Base-by-base conservation (phyloP, 2,329 filamentous ascomycete species). In the Trichoderma hamatum region DNA sequence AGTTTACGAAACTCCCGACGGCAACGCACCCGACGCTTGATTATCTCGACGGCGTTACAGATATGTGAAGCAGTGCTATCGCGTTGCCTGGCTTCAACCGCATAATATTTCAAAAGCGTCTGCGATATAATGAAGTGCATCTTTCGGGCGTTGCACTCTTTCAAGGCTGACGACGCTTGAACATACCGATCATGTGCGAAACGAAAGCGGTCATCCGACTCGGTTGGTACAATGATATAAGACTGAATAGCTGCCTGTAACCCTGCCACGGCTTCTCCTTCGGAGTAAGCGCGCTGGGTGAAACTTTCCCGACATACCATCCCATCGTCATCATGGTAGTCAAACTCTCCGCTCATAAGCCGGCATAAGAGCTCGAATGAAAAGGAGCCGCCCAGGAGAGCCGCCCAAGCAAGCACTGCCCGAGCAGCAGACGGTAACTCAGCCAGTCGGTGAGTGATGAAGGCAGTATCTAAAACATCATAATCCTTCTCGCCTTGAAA, bases 91-190 rank as follows among this genome's bases (percentile, higher is more conserved):
- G 87, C 83, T 70, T 93, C 89, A 28, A 86, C 79, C 9, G 82
- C 76, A 70, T 86, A 88, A 73, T 94, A 90, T 73, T 92, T 91
- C 78, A 94, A 88, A 72, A 97, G 87, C 0, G 90, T 91, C 75
- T 93, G 90, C 0, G 92, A 91, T 74, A 97, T 93, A 56, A 94
- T 89, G 74, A 94, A 97, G 79, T 97, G 94, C 94, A 97, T 97
- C 73, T 92, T 91, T 24, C 86, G 83, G 26, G 86, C 82, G 67
- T 91, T 89, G 75, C 88, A 89, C 76, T 94, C 89, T 71, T 87
- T 88, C 63, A 97, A 82, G 5, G 87, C 85, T 16, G 87, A 84
- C 6, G 93, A 89, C 19, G 92, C 93, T 76, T 92, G 89, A 62
- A 94, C 86, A 75, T 96, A 96, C 64, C 94, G 88, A 78, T 97